Conservation (phyloP, 2,329 filamentous ascomycete genomes). For the Basipetospora sp. region DNA sequence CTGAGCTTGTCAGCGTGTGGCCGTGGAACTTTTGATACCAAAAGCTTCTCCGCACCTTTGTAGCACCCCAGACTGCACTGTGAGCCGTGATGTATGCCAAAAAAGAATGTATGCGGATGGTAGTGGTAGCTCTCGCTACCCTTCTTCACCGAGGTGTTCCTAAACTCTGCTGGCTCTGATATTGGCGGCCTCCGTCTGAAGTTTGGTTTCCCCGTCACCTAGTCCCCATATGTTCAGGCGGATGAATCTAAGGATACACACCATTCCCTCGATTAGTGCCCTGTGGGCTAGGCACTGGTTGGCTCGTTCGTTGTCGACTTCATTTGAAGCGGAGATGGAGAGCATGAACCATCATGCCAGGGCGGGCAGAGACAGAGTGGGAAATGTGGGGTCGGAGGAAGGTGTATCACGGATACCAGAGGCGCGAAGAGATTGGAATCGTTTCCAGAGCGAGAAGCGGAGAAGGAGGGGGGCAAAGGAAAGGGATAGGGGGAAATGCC, state of each 20-base stretch:
- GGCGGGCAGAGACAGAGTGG: neutral
- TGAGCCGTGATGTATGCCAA: too few relatives aligned
- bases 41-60: too few relatives aligned
- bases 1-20: too few relatives aligned
- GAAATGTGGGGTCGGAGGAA: constrained; percentile 1
- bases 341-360: constrained; percentile 5
- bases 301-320: constrained; percentile 2
- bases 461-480: neutral
- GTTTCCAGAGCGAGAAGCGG: neutral
- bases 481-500: neutral
- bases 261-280: neutral
- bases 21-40: too few relatives aligned
- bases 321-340: neutral
- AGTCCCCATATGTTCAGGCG: constrained; percentile 4
- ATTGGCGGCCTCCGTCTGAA: too few relatives aligned
- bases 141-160: too few relatives aligned
- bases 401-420: constrained; percentile 1
- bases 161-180: too few relatives aligned
- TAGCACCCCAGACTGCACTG: too few relatives aligned
- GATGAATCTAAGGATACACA: constrained; percentile 2
- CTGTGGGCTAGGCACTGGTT: constrained; percentile 4
- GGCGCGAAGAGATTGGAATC: too few relatives aligned
- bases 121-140: too few relatives aligned
- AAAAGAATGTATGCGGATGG: too few relatives aligned
- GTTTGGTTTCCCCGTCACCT: too few relatives aligned